Base-by-base conservation (phyloP, 2,329 filamentous ascomycete species). In the Fusarium sp. region DNA sequence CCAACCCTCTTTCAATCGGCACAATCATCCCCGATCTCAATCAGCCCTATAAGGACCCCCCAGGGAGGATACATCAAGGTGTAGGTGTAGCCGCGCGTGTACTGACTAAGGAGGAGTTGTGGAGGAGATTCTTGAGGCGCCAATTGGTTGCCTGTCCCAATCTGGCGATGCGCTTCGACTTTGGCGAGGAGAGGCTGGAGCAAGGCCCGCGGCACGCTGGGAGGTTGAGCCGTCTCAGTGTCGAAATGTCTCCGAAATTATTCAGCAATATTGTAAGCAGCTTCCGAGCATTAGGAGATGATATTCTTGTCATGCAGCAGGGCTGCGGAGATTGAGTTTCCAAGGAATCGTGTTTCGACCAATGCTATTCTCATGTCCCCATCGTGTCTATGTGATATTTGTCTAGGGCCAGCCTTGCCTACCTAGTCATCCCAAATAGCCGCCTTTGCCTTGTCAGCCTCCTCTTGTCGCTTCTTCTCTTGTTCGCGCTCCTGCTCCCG, bases 361-460 rank as follows among this genome's bases (percentile, higher is more conserved):
- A 38, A 38, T 57, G 20, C 45, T 50, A 50, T 50, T 50, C 45
- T 50, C 45, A 50, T 30, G 15, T 50, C 45, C 45, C 15, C n/a
- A 17, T 6, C 47, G 10, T 52, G 5, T 61, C n/a, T n/a, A 14
- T 43, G 25, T 59, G 25, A 20, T 27, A 5, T 32, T 11, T 38
- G 22, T 33, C 10, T 37, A 27, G 15, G 52, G 47, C 17, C 22
- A 38, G 50, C 50, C 47, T 40, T 12, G 63, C 25, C 59, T 65
- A 93, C 25, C 59, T 65, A 93, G 79, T 92, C 94, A 68, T 97
- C 92, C 97, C 97, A 98, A 30, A 98, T 87, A n/a, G 94, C 92
- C 70, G 89, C 89, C 87, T 93, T 97, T n/a, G 93, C 92, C 82
- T 88, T 90, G 80, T 96, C 93, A 37, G 90, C 90, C 78, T 92